Base-by-base conservation (phyloP, 306 rosid species). In the Malus sylvestris region DNA sequence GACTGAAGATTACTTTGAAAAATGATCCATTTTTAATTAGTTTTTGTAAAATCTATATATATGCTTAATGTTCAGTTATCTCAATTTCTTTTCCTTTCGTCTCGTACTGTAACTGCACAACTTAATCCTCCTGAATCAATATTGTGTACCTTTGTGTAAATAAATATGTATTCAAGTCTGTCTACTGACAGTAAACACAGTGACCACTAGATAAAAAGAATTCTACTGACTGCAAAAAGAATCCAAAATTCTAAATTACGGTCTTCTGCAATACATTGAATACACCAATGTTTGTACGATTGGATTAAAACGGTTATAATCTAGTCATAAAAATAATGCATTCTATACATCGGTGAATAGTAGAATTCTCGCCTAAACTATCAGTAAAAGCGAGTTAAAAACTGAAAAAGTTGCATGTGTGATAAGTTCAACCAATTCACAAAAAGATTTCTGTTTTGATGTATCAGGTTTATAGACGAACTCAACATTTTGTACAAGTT, bases 1-100 rank as follows among this genome's bases (percentile, higher is more conserved):
- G 93, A 87, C 97, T 19, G 97, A 95, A 10, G 89, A 85, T 66
- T 92, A 92, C 90, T 94, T 90, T 81, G 82, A 73, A 78, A 82
- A 19, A 9, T 61, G 51, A 55, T 55, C 60, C 33, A 16, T 35
- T n/a, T n/a, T 53, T 65, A 6, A 23, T 13, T 44, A 7, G 3
- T 23, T 33, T 14, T 10, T 63, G 44, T 33, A 61, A 62, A 71
- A 22, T 44, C 61, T 65, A 22, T 65, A 33, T 44, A 60, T 65
- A 22, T 65, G 61, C 58, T 53, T 38, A 18, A 55, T 65, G 63
- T 53, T 67, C 67, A 35, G 5, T 55, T 72, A 11, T 71, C 68
- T 53, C 22, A 42, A 53, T 22, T 60, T 62, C 53, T 61, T 65
- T 45, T 1, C 35, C 70, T 55, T 53, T 63, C 57, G n/a, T 63